A percentile compares a stretch with the other conserved stretches of the same genome.
phyloP scores from a whole-genome alignment of 202 grass and related monocot genomes.

The Elaeis oleifera region DNA sequence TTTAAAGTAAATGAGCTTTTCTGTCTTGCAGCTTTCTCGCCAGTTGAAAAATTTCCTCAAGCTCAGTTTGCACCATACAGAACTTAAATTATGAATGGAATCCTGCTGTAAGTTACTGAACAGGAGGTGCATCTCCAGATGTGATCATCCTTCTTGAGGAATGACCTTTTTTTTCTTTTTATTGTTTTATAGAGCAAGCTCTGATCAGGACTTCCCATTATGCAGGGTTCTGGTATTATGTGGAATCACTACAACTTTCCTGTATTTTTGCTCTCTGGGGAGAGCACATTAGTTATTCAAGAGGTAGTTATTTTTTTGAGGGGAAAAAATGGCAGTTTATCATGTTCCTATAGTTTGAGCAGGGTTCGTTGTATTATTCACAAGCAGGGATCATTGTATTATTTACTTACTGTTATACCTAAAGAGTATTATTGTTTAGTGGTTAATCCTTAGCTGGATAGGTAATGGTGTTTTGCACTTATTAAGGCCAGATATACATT shows the following conservation, averaged over 20 bases:
- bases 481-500: too few relatives aligned
- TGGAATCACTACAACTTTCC: slow-evolving; percentile 80
- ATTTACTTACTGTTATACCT: too few relatives aligned
- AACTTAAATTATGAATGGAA: slow-evolving; percentile 87
- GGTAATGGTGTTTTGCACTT: too few relatives aligned
- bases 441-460: too few relatives aligned
- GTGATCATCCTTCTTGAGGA: too few relatives aligned
- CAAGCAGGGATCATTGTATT: too few relatives aligned
- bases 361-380: too few relatives aligned
- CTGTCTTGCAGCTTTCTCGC: slow-evolving; percentile 59
- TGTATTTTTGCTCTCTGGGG: slow-evolving; percentile 74
- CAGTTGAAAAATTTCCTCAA: slow-evolving; percentile 90
- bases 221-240: slow-evolving; percentile 94
- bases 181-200: not conserved
- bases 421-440: too few relatives aligned
- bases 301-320: slow-evolving; percentile 36
- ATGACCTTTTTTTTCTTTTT: too few relatives aligned
- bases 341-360: too few relatives aligned
- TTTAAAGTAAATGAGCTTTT: slow-evolving; percentile 16
- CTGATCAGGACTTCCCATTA: slow-evolving; percentile 23
- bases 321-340: too few relatives aligned
- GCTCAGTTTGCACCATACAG: slow-evolving; percentile 73
- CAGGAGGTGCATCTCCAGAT: slow-evolving; percentile 4
- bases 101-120: slow-evolving; percentile 67
- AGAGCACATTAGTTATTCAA: slow-evolving; percentile 48